Evolutionary conservation across 1,139 yeast species (phyloP), one percentile per base, ranked within the genome.

Genomic region (Saccharomyces hybrid): DNA sequence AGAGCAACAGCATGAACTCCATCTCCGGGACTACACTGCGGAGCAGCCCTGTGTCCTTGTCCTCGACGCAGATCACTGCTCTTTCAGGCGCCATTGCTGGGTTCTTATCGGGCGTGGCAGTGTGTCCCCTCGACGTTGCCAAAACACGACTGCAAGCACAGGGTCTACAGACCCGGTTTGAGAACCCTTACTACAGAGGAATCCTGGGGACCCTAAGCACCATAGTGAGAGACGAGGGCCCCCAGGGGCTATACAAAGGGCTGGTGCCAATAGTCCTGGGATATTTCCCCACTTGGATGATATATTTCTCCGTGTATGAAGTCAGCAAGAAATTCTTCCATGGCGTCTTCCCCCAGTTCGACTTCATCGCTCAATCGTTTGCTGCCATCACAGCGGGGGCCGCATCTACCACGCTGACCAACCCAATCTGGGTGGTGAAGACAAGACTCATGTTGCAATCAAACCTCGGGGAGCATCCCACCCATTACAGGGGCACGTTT

Each of bases 261-360:
- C 73, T 95, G 21, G 87, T 86, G 1, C 98, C 99, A 11, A 89
- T 93, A 42, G 80, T 95, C 1, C 73, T 93, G 53, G 99, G 99
- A 0, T 93, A 93, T 71, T 81, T 95, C 62, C 99, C 99, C 4
- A 90, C 98, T 0, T 93, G 99, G 99, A 90, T 91, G 73, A 88
- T 93, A 50, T 93, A 95, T 70, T 95, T 93, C 72, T 80, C 93
- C 11, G 87, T 90, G 38, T 93, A 93, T 70, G 98, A 91, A 67
- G 76, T 80, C 57, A 84, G 91, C 31, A 90, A 90, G 67, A 66
- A 69, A 49, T 68, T 76, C 49, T 80, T 78, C 60, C 78, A 80
- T 7, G 60, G 60, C 21, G 54, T 68, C n/a, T 71, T 73, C 50
- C 61, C 71, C 12, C 68, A 75, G 32, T 72, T 76, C 53, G 85